Percentiles rank a stretch among this genome's conserved stretches.
These are phyloP conservation scores for Aspergillus egyptiacus DNA, from an alignment of 495 filamentous ascomycete genomes.

Conservation along the genomic window DNA sequence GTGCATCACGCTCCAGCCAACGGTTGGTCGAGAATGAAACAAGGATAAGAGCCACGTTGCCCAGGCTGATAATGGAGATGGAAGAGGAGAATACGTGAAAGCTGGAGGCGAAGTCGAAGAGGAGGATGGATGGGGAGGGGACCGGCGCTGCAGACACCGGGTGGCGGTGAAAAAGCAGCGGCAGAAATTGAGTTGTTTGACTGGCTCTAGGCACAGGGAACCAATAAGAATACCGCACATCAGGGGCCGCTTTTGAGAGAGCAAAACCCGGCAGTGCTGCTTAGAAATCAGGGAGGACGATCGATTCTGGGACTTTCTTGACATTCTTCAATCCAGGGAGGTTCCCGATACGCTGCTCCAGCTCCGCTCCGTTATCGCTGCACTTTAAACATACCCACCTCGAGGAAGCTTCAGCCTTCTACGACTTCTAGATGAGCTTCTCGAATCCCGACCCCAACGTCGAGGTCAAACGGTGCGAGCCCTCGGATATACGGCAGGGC, in stretches of 20 bases:
- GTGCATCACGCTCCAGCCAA: neutral
- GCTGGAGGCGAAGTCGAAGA: conserved; percentile 1
- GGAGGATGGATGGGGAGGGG: conserved; percentile 4
- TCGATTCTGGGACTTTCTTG: conserved; percentile 13
- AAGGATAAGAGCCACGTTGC: conserved; percentile 4
- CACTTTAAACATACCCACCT: too few species aligned
- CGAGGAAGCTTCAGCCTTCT: neutral
- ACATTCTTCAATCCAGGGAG: neutral
- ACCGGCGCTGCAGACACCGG: conserved; percentile 3
- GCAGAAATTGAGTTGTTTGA: neutral
- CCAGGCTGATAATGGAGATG: neutral
- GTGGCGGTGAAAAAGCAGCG: neutral
- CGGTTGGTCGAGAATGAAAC: conserved; percentile 11
- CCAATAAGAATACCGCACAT: neutral
- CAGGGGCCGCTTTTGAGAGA: neutral
- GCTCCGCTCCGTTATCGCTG: neutral
- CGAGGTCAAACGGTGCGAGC: neutral
- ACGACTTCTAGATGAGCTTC: neutral
- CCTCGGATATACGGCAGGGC: neutral
- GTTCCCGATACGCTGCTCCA: neutral
- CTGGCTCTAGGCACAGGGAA: neutral
- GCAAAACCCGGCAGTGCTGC: conserved; percentile 5
- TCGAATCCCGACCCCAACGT: neutral
- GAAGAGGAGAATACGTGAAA: conserved; percentile 1
- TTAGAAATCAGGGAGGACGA: conserved; percentile 23